phyloP scores from a whole-genome alignment of 2,329 filamentous ascomycete species.

The Xylaria digitata region DNA sequence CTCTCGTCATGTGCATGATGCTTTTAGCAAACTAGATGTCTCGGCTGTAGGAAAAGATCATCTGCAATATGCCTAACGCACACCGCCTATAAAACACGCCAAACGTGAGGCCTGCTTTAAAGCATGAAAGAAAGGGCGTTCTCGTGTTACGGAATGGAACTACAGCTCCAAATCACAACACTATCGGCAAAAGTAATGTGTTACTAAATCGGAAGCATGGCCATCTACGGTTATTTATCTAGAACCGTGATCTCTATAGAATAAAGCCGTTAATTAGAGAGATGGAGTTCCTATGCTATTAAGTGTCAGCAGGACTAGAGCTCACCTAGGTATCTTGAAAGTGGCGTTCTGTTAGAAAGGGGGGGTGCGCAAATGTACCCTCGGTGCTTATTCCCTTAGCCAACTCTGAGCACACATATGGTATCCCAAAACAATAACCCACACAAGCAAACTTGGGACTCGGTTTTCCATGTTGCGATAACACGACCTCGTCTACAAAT shows the following conservation, averaged over 20 bases:
- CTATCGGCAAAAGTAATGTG: no score
- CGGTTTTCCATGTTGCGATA: conserved; percentile 49
- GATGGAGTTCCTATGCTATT: not conserved
- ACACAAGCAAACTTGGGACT: conserved; percentile 55
- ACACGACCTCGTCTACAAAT: conserved; percentile 53
- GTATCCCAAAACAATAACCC: conserved; percentile 57
- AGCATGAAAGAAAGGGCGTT: no score
- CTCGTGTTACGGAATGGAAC: no score
- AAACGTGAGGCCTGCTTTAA: conserved; percentile 45
- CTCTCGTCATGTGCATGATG: conserved; percentile 23
- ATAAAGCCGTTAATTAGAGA: not conserved
- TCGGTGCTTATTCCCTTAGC: conserved; percentile 52
- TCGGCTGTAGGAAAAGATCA: no score
- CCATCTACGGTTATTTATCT: no score
- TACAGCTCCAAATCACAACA: no score
- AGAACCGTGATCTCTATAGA: conserved; percentile 39
- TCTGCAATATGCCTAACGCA: conserved; percentile 57
- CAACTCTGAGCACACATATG: conserved; percentile 58
- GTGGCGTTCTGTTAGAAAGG: conserved; percentile 60
- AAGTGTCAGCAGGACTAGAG: not conserved
- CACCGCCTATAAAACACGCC: conserved; percentile 51
- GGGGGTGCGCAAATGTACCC: conserved; percentile 64
- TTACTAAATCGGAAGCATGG: no score
- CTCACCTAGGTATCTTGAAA: conserved; percentile 53
- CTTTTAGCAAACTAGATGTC: no score